These are phyloP conservation scores for Talaromyces ruber DNA, from an alignment of 495 filamentous ascomycete genomes.

Conservation along the genomic window DNA sequence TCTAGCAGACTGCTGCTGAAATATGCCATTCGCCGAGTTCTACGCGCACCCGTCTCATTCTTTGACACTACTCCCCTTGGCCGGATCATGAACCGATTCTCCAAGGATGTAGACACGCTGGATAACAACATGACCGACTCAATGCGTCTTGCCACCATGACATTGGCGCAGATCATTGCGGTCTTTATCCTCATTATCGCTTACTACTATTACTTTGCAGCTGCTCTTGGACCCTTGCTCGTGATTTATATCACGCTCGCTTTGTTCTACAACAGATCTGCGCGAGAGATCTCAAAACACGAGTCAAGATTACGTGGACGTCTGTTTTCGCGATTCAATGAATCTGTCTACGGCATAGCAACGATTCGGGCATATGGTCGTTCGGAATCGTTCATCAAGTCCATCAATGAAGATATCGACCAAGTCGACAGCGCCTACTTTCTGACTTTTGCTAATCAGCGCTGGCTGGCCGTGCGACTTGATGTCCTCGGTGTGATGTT, in stretches of 20 bases:
- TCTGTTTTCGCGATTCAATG: slow-evolving; percentile 59
- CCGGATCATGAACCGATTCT: slow-evolving; percentile 42
- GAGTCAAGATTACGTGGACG: slow-evolving; percentile 56
- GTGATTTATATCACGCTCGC: slow-evolving; percentile 39
- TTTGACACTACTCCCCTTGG: slow-evolving; percentile 42
- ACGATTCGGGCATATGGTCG: slow-evolving; percentile 61
- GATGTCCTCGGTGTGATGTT: slow-evolving; percentile 32
- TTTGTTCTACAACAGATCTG: slow-evolving; percentile 51
- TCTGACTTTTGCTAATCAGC: slow-evolving; percentile 55
- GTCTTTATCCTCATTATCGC: slow-evolving; percentile 11
- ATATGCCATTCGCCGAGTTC: slow-evolving; percentile 30
- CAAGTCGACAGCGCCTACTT: slow-evolving; percentile 42
- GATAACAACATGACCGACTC: slow-evolving; percentile 23
- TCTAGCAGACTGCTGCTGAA: slow-evolving; percentile 37
- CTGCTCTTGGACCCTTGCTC: slow-evolving; percentile 8
- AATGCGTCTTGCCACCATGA: slow-evolving; percentile 17
- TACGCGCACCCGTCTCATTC: slow-evolving; percentile 39
- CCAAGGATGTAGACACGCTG: slow-evolving; percentile 35
- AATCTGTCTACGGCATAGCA: slow-evolving; percentile 50
- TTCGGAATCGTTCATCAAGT: slow-evolving; percentile 43
- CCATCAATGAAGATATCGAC: slow-evolving; percentile 53
- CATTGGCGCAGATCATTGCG: slow-evolving; percentile 6
- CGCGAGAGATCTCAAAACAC: slow-evolving; percentile 56
- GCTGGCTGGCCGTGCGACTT: slow-evolving; percentile 59
- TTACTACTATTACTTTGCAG: slow-evolving; percentile 9